Base-by-base conservation (phyloP, 805 yeast species). In the Starmerella roubikii region DNA sequence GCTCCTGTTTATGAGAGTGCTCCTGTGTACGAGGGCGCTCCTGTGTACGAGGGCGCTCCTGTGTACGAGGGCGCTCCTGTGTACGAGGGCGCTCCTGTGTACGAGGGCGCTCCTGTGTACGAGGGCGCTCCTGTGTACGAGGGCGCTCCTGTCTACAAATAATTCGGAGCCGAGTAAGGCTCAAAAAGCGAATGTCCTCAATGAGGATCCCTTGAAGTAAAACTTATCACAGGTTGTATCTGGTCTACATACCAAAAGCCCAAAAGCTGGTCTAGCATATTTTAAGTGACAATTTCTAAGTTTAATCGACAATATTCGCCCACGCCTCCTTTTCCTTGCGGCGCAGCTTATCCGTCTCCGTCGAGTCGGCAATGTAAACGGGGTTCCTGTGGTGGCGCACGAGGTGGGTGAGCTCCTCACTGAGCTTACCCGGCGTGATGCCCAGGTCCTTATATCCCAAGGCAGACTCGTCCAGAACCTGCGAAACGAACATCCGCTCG, bases 401-500 rank as follows among this genome's bases (percentile, higher is more conserved):
- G 18, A 51, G 34, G 30, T 43, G 47, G 32, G 51, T 48, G 37
- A 54, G 53, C 56, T 62, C 64, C 49, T 70, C 74, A 28, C 66
- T 67, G 34, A 77, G 60, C 42, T 65, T 61, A 44, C 65, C 74
- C 13, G 76, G 71, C 34, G 67, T 64, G 54, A 83, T 73, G 32
- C 82, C 91, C 51, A 82, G 68, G 54, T 82, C 91, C 25, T 61
- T 63, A 58, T 77, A 82, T 13, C 78, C 71, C 53, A 67, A 64
- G 20, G 83, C 84, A 13, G 57, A 54, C 23, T 71, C 67, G 53
- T 76, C 80, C 44, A 76, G 66, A 26, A 22, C n/a, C 60, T 83
- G 93, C 60, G 78, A 67, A 42, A 78, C 67, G 52, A 71, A 67
- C 59, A 75, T 74, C 63, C 93, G 74, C 59, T 75, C 79, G 40